Conservation (phyloP, 2,329 filamentous ascomycete species). For the Beauveria rudraprayagi region DNA sequence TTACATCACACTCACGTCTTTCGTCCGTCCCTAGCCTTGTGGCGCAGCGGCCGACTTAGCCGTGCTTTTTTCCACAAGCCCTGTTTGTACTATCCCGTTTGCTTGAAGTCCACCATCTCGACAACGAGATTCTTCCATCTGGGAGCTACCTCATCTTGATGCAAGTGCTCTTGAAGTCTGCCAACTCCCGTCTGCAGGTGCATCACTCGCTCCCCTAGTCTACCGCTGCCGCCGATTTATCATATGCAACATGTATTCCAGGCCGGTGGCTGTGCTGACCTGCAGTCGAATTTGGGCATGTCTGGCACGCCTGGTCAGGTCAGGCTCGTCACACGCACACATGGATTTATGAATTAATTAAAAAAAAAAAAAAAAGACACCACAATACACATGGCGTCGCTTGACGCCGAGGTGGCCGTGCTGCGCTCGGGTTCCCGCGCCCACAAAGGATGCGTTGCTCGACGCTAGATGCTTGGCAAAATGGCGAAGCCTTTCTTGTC, state of each 20-base stretch:
- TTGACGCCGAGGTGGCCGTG: neutral
- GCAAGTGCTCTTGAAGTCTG: neutral
- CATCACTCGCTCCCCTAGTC: neutral
- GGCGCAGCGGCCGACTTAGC: slow-evolving; percentile 3
- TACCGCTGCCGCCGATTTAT: neutral
- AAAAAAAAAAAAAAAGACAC: no score
- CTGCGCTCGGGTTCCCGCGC: slow-evolving; percentile 1
- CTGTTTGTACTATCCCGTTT: neutral
- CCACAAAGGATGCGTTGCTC: neutral
- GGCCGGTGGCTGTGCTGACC: neutral
- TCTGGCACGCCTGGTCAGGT: neutral
- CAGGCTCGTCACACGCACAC: neutral
- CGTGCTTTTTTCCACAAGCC: neutral
- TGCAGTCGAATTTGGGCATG: neutral
- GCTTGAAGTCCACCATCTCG: neutral
- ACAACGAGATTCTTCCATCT: no score
- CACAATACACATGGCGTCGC: neutral
- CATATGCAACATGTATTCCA: neutral
- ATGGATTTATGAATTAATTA: no score
- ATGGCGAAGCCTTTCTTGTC: neutral
- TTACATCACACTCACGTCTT: slow-evolving; percentile 1
- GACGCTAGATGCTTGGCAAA: neutral
- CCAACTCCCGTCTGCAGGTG: no score
- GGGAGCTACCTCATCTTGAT: neutral
- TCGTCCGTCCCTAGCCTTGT: neutral